Conservation (phyloP, 805 yeast species). For the Hanseniaspora vineae region DNA sequence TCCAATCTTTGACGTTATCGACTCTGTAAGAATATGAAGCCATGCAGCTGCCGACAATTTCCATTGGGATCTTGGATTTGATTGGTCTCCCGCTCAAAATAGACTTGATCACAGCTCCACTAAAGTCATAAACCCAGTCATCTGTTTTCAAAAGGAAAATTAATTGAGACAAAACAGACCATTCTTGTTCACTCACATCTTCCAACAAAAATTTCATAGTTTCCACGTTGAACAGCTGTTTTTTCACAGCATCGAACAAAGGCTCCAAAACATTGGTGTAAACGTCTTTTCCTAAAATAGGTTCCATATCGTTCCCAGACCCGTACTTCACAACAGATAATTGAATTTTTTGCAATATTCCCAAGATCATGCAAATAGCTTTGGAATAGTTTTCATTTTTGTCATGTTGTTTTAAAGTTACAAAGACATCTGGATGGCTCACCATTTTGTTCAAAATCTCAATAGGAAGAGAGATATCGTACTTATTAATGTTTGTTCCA, state of each 20-base stretch:
- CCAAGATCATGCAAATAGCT: neutral
- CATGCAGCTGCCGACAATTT: constrained; percentile 33
- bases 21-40: constrained; percentile 23
- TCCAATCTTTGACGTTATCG: constrained; percentile 36
- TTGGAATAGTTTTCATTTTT: neutral
- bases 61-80: constrained; percentile 34
- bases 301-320: neutral
- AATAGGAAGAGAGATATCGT: constrained; percentile 2
- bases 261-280: neutral
- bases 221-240: neutral
- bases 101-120: constrained; percentile 33
- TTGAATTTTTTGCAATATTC: neutral
- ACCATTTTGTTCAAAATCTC: neutral
- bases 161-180: constrained; percentile 13
- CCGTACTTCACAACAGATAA: neutral
- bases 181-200: constrained; percentile 26
- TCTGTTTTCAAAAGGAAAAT: constrained; percentile 11
- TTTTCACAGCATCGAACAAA: neutral
- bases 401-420: neutral
- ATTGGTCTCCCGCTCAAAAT: constrained; percentile 38
- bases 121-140: constrained; percentile 18
- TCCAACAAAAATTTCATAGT: constrained; percentile 4
- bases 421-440: neutral
- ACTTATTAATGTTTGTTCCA: neutral
- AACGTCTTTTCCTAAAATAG: neutral